Evolutionary conservation across 2,329 filamentous ascomycete genomes (phyloP).

Genomic region (Clarireedia homoeocarpa): DNA sequence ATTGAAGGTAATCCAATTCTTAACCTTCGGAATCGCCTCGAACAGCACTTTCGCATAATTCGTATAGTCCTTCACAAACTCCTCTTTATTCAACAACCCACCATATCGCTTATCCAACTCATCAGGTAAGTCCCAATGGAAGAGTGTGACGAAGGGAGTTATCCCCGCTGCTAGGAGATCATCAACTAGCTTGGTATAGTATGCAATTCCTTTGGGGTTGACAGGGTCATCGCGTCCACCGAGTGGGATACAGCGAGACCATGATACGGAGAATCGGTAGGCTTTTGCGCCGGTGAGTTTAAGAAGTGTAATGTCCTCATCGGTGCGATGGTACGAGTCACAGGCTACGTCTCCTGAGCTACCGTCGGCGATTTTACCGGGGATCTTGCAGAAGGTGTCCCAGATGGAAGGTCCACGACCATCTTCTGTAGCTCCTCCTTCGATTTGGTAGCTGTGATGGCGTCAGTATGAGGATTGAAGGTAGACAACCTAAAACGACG

Average conservation of each 20-base stretch:
- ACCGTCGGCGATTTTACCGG: constrained; percentile 76
- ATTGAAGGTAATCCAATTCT: constrained; percentile 87
- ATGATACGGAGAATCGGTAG: constrained; percentile 82
- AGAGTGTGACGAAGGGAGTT: constrained; percentile 72
- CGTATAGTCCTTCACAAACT: constrained; percentile 77
- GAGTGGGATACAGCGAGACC: constrained; percentile 78
- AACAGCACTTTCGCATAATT: constrained; percentile 72
- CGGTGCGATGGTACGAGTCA: constrained; percentile 76
- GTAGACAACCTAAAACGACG: constrained; percentile 26
- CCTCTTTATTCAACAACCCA: constrained; percentile 69
- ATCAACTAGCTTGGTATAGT: constrained; percentile 73
- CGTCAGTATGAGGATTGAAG: background rate
- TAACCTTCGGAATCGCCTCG: constrained; percentile 65
- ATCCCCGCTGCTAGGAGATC: constrained; percentile 71
- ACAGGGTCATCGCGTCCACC: constrained; percentile 75
- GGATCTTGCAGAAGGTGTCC: constrained; percentile 78
- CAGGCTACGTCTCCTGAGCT: constrained; percentile 71
- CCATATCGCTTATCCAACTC: constrained; percentile 73
- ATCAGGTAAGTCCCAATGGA: constrained; percentile 83
- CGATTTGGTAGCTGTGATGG: constrained; percentile 69
- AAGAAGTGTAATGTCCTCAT: constrained; percentile 69
- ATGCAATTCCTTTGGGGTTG: constrained; percentile 69
- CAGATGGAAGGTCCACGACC: constrained; percentile 79
- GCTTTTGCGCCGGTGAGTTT: constrained; percentile 64
- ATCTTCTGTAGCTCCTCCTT: constrained; percentile 66